Base-by-base conservation (phyloP, 495 filamentous ascomycete genomes). In the Staphylotrichum tortipilum region DNA sequence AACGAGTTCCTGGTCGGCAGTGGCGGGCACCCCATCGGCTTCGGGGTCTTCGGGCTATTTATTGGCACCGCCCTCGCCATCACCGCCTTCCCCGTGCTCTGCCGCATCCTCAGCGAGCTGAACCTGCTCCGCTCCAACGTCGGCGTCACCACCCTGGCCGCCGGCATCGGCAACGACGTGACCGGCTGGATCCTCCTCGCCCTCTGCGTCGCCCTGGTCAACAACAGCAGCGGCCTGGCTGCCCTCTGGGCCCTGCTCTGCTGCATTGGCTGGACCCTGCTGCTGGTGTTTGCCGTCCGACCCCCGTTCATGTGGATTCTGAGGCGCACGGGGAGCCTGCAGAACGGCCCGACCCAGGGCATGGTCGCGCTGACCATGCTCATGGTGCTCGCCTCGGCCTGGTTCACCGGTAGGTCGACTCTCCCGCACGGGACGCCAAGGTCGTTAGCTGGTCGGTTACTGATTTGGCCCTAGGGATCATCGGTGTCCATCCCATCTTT, bases 141-240 rank as follows among this genome's bases (percentile, higher is more conserved):
- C 14, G 92, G 92, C 52, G 80, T 95, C 26, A 94, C 94, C 36
- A 86, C 91, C 24, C 72, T 98, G 14, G 91, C 92, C 12, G 92
- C 92, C 9, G 92, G 92, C 29, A 90, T 96, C 26, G 90, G 90
- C 9, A 98, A 98, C 54, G 92, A 98, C 59, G 89, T 97, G 19
- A 60, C 57, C 7, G 92, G 91, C 33, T 98, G 91, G 91, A 81
- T 98, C 54, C 72, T 98, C 23, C 82, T 98, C 7, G 91, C 91
- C 3, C 80, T 98, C 31, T 96, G 90, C 59, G 91, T 98, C 29
- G 88, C 91, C 3, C 69, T 98, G 45, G 92, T 95, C 43, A 98
- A 98, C 59, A 88, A 89, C 14, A 81, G 80, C 33, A 83, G 74
- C 47, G 92, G 92, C 2, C 59, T 98, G 19, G 85, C 88, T 4